Evolutionary conservation across 352 stramenopile species (phyloP), one percentile per base, ranked within the genome.

Genomic region (Halophytophthora polymorphica): DNA sequence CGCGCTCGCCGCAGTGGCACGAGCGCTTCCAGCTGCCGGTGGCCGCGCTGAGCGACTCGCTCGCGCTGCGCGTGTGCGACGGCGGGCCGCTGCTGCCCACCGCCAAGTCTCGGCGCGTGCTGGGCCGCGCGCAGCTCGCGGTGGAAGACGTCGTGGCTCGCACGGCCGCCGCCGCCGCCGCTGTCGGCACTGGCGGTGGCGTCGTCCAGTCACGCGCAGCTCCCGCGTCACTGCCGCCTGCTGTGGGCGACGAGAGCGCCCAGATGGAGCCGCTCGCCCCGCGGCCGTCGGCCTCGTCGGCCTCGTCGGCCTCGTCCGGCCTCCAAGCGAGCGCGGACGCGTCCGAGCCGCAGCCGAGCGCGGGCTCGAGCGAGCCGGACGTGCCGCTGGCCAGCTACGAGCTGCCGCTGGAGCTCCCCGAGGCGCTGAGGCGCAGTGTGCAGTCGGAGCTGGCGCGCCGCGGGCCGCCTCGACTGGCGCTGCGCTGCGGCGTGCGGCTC

Each of bases 311-410:
- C 12, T 36, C 33, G 43, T 37, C 47, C 49, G 28, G 28, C 49
- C 12, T 36, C 33, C 35, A 29, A 41, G 5, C 10, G 14, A 29
- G 23, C n/a, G 1, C 35, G 23, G 22, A 48, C 22, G 25, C 42
- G 22, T 4, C 23, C 23, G 42, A 37, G 28, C 11, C 6, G 23
- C 10, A n/a, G 17, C 15, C 35, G 21, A 50, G 29, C 2, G 21
- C 36, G 1, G 50, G 35, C 19, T 50, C 45, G 18, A 36, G 39
- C 21, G 19, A 21, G 8, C 15, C 53, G 1, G 25, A 60, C 29
- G 49, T 77, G 21, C 54, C 65, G 22, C 79, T 92, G 77, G 82
- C 72, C 12, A 77, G 59, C 49, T 88, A 86, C 45, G 73, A 90
- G 36, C 33, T 85, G 37, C 58, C 66, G n/a, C 69, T 92, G 31